phyloP scores from a whole-genome alignment of 805 yeast genomes.

The Ogataea salicorniae region DNA sequence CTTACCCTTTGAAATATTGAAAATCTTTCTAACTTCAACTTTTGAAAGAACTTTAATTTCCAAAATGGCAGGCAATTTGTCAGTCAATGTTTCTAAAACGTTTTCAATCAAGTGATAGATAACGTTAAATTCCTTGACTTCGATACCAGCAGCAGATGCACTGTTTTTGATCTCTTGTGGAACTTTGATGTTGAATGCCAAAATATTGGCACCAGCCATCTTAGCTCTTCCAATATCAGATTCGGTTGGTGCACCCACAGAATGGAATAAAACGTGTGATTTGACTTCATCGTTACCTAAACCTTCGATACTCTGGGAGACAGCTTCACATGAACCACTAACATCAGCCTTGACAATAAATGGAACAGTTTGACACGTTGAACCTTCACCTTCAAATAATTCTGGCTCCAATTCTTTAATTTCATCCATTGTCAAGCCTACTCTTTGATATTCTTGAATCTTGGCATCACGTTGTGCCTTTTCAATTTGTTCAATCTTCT shows the following conservation, averaged over 20 bases:
- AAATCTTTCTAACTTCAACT: conserved; percentile 64
- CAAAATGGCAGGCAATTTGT: conserved; percentile 56
- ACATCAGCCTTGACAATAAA: conserved; percentile 88
- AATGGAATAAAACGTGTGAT: conserved; percentile 62
- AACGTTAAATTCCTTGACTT: conserved; percentile 62
- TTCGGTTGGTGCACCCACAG: conserved; percentile 74
- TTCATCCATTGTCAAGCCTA: conserved; percentile 54
- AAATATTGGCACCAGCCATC: conserved; percentile 63
- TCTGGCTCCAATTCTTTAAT: conserved; percentile 33
- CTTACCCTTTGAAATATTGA: conserved; percentile 60
- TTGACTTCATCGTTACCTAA: conserved; percentile 86
- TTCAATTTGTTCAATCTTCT: conserved; percentile 50
- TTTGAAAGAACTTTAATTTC: conserved; percentile 65
- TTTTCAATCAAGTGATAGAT: conserved; percentile 86
- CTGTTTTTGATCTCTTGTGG: conserved; percentile 57
- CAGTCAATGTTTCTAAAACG: conserved; percentile 60
- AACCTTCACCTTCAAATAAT: conserved; percentile 28
- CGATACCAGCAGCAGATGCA: conserved; percentile 55
- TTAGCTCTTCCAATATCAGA: conserved; percentile 64
- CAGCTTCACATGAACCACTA: conserved; percentile 92
- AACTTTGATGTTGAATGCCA: conserved; percentile 71
- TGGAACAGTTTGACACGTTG: conserved; percentile 35
- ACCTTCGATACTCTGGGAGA: conserved; percentile 69
- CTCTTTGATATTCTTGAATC: conserved; percentile 50
- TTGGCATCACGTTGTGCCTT: conserved; percentile 48